Evolutionary conservation across 345 rosid genomes (phyloP).

Genomic region (Orychophragmus violaceus): DNA sequence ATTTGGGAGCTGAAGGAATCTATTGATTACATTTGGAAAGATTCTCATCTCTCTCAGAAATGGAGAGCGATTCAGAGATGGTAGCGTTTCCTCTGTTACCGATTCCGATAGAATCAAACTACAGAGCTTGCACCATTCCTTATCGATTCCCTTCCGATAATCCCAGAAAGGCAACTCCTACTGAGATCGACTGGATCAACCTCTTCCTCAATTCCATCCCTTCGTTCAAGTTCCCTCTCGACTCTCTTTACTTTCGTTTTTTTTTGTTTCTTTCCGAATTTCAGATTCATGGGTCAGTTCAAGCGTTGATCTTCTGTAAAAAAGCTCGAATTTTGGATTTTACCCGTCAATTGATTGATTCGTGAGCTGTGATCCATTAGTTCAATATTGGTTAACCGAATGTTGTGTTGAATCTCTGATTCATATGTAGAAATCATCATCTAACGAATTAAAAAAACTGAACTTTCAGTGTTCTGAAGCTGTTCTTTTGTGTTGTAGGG

Average conservation of each 20-base stretch:
- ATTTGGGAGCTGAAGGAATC: no score
- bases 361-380: background rate
- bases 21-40: background rate
- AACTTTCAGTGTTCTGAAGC: background rate
- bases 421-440: background rate
- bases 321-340: background rate
- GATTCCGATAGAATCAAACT: constrained; percentile 72
- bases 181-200: constrained; percentile 86
- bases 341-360: background rate
- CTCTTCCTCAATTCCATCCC: constrained; percentile 84
- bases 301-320: constrained; percentile 7
- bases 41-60: constrained; percentile 11
- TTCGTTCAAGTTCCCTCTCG: constrained; percentile 63
- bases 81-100: constrained; percentile 75
- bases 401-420: background rate
- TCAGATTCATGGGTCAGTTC: constrained; percentile 9
- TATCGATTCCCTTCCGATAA: constrained; percentile 92
- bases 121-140: constrained; percentile 88
- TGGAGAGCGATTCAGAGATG: constrained; percentile 90
- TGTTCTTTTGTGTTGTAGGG: constrained; percentile 35
- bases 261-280: background rate
- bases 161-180: constrained; percentile 71
- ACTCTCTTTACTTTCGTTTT: background rate
- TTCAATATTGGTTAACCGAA: background rate
- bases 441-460: background rate